Evolutionary conservation across 176 grass and related monocot genomes (phyloP), one percentile per base, ranked within the genome.

Genomic region (Musa troglodytarum): DNA sequence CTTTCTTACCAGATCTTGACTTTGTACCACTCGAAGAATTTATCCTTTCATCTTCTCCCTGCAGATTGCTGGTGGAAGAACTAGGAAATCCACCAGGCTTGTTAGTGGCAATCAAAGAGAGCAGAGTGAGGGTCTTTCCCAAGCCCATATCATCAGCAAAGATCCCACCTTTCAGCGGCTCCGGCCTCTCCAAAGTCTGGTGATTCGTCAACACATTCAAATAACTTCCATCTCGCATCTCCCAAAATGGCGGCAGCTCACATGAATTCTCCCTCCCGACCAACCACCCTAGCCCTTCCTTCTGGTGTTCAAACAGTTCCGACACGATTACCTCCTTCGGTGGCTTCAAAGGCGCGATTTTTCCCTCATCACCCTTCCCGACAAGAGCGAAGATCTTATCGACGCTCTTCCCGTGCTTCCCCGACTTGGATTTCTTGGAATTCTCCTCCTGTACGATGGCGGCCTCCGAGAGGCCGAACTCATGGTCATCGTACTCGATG

Each of bases 101-200:
- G 57, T 74, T 87, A 23, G 63, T 76, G 7, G 82, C 90, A 52
- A 98, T 89, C 66, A 98, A 76, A 16, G 90, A 85, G 58, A 98
- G 68, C 9, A 98, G 82, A 2, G 90, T 98, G 2, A 98, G 90
- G 0, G 94, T 98, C 85, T 93, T 98, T 11, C 94, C 94, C 57
- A 98, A 84, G 54, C 94, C 94, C 94, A 98, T 98, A 72, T 97
- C 90, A 76, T 97, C 94, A 0, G 94, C 94, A 22, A 97, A 93
- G 71, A 97, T 93, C 54, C 94, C 94, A 3, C 90, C 94, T 76
- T 77, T 86, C 16, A 97, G 52, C 2, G 88, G 83, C 16, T 76
- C 69, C 0, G 94, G 94, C 16, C 80, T 72, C 29, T 93, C 82
- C 72, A 75, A 61, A 0, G 65, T 77, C 56, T 52, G 54, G 72